Base-by-base conservation (phyloP, 148 eudicot genomes). In the Camellia japonica region DNA sequence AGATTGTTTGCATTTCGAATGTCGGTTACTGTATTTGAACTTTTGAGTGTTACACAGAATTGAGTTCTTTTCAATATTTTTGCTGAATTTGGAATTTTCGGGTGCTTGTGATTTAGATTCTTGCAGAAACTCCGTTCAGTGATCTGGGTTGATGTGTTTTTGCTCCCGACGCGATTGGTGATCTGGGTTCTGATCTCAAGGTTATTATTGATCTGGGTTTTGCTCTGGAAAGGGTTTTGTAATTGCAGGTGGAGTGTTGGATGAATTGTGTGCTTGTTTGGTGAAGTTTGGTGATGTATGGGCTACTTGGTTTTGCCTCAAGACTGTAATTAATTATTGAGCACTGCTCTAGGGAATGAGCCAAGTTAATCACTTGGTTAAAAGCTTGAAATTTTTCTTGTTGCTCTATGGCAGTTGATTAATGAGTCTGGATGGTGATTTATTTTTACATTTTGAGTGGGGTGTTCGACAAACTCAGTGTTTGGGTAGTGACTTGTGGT, bases 401-500 rank as follows among this genome's bases (percentile, higher is more conserved):
- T 55, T 56, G 63, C 56, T 62, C 61, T 52, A 52, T 11, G 19
- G 44, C 51, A 43, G 42, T 42, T 78, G 68, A 63, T 41, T 55
- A 56, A 56, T 14, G 68, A 60, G 44, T 38, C 18, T 69, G 75
- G 67, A 49, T 23, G 8, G 59, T 12, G 18, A 12, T 63, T 61
- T 47, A 7, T 66, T 12, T n/a, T 42, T 4, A 38, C 18, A 56
- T 73, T 73, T 58, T 19, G 47, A 8, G 68, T 41, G n/a, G 16
- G 77, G 13, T 41, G 55, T 75, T 75, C 10, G 38, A 44, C 10
- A 54, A 44, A 71, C 46, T 44, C 54, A 42, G 73, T 3, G 51
- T 70, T 79, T 38, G n/a, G 58, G 20, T 47, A 15, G 15, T 75
- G 16, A 60, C n/a, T 75, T 62, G 81, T 79, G 86, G 83, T 80